Percentiles rank a stretch among this genome's conserved stretches.
phyloP scores from a whole-genome alignment of 2,329 filamentous ascomycete genomes.

The Teratosphaeria epicoccoides region DNA sequence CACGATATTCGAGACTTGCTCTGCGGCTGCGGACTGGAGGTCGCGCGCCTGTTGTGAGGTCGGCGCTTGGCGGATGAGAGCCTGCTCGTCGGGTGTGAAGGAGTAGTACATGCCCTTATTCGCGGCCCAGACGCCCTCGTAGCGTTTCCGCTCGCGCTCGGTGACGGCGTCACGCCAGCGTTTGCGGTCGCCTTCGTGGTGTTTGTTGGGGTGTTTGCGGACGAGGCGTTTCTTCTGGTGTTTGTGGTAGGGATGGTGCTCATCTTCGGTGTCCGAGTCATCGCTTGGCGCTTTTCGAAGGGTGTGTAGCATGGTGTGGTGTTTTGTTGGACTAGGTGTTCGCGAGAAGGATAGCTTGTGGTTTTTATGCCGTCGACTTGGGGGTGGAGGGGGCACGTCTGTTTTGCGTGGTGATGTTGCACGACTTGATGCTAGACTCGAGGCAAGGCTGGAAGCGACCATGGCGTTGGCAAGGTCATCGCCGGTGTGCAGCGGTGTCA shows the following conservation, averaged over 20 bases:
- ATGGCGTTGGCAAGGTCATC: constrained; percentile 63
- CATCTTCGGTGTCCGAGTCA: constrained; percentile 31
- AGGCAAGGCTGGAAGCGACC: constrained; percentile 61
- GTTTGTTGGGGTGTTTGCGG: constrained; percentile 54
- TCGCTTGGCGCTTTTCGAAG: constrained; percentile 45
- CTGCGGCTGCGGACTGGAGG: constrained; percentile 5
- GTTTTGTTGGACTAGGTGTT: constrained; percentile 35
- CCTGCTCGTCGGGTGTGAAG: constrained; percentile 15
- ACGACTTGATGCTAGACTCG: constrained; percentile 10
- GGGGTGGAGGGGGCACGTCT: constrained; percentile 30
- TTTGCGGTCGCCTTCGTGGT: constrained; percentile 62
- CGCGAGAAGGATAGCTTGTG: constrained; percentile 25
- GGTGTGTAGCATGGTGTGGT: constrained; percentile 51
- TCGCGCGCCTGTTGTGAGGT: constrained; percentile 4
- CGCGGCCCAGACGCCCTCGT: constrained; percentile 76
- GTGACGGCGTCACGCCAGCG: constrained; percentile 70
- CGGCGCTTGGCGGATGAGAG: constrained; percentile 4
- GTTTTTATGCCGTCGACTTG: constrained; percentile 14
- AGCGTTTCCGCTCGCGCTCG: constrained; percentile 61
- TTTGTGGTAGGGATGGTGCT: constrained; percentile 37
- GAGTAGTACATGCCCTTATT: constrained; percentile 51
- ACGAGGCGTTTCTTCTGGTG: constrained; percentile 50
- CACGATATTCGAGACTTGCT: constrained; percentile 53
- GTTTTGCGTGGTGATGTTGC: constrained; percentile 23
- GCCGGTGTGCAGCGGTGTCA: constrained; percentile 43